These are phyloP conservation scores for Linderina pennispora DNA, from an alignment of 192 early-diverging fungal genomes.

Conservation along the genomic window DNA sequence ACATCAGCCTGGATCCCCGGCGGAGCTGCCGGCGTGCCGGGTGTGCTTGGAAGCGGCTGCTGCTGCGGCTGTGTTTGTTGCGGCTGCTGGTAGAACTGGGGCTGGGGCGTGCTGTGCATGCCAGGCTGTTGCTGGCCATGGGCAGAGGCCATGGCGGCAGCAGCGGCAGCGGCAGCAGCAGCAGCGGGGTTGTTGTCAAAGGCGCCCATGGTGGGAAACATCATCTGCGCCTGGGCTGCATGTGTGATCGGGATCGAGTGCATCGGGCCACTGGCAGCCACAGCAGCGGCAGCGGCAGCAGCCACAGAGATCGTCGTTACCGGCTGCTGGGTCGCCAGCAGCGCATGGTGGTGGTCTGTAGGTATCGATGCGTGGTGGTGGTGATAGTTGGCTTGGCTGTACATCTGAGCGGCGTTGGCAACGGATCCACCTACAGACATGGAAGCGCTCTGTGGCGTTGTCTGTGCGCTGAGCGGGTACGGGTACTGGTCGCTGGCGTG, in stretches of 20 bases:
- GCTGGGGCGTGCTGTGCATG: not conserved
- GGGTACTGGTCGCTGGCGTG: slow-evolving; percentile 41
- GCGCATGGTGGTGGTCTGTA: slow-evolving; percentile 1
- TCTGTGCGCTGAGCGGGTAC: slow-evolving; percentile 14
- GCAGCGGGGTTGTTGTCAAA: slow-evolving; percentile 16
- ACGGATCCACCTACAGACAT: slow-evolving; percentile 11
- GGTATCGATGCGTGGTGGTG: slow-evolving; percentile 1
- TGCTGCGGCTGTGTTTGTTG: slow-evolving; percentile 13
- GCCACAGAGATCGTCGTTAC: not conserved
- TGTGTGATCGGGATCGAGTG: not conserved
- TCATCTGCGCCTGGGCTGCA: slow-evolving; percentile 12
- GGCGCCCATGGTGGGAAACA: slow-evolving; percentile 32
- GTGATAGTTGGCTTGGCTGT: slow-evolving; percentile 10
- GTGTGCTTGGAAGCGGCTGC: slow-evolving; percentile 20
- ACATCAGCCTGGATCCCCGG: slow-evolving; percentile 20
- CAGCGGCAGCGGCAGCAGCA: slow-evolving; percentile 10
- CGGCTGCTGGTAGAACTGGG: not conserved
- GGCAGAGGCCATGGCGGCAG: slow-evolving; percentile 7
- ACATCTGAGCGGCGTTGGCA: no score
- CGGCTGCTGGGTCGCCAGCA: slow-evolving; percentile 1
- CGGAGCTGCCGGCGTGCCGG: slow-evolving; percentile 20
- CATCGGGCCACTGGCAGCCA: slow-evolving; percentile 10
- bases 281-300: slow-evolving; percentile 4
- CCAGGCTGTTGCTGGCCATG: slow-evolving; percentile 3
- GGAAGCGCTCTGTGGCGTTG: slow-evolving; percentile 8